phyloP scores from a whole-genome alignment of 2,329 filamentous ascomycete genomes.

The Paecilomyces variotii region DNA sequence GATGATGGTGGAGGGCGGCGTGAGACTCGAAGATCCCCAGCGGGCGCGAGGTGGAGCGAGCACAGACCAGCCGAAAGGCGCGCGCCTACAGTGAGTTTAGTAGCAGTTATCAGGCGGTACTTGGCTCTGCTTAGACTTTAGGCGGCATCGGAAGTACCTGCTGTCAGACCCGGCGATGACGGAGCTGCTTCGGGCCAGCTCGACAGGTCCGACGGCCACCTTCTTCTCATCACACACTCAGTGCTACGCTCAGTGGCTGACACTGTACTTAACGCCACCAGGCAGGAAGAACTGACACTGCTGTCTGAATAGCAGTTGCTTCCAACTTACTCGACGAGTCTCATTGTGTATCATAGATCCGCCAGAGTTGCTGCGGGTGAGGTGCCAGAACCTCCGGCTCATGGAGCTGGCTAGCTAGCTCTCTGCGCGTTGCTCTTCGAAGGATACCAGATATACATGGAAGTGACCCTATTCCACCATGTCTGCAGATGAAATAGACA shows the following conservation, averaged over 20 bases:
- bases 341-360: neutral
- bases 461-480: constrained; percentile 21
- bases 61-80: constrained; percentile 14
- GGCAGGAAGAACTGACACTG: neutral
- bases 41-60: constrained; percentile 11
- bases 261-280: neutral
- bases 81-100: neutral
- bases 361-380: neutral
- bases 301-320: neutral
- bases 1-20: constrained; percentile 14
- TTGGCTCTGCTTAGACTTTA: neutral
- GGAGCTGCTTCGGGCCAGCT: constrained; percentile 12
- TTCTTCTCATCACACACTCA: neutral
- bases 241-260: neutral
- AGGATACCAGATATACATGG: neutral
- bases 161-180: constrained; percentile 8
- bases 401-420: neutral
- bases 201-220: neutral
- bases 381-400: neutral
- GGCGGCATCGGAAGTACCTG: neutral
- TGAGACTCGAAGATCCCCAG: constrained; percentile 11
- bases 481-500: constrained; percentile 41
- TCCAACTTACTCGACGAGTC: neutral
- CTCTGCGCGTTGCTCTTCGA: neutral
- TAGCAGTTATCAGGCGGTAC: neutral